Evolutionary conservation across 2,329 filamentous ascomycete genomes (phyloP).

Genomic region (Fusarium circinatum): DNA sequence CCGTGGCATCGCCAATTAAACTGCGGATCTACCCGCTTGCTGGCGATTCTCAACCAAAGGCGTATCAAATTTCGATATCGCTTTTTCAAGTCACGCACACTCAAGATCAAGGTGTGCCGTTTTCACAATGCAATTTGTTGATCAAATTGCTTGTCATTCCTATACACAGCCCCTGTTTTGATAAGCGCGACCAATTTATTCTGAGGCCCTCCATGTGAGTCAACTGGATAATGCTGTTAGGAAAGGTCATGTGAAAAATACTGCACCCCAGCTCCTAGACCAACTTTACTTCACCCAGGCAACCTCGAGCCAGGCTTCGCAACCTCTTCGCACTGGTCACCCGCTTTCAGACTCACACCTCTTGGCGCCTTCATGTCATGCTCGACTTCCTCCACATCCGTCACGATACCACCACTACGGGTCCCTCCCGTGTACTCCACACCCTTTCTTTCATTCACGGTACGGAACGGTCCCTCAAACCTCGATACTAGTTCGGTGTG

Average conservation of each 20-base stretch:
- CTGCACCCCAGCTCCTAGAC: constrained; percentile 5
- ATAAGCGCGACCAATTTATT: constrained; percentile 16
- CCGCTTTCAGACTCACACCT: constrained; percentile 21
- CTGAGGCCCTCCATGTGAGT: constrained; percentile 35
- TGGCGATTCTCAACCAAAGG: constrained; percentile 7
- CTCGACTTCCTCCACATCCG: constrained; percentile 15
- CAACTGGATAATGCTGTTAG: constrained; percentile 14
- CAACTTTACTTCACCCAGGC: constrained; percentile 9
- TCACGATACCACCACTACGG: constrained; percentile 29
- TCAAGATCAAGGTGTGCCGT: not conserved
- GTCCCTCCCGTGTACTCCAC: constrained; percentile 28
- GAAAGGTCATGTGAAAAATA: constrained; percentile 29
- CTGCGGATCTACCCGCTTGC: constrained; percentile 36
- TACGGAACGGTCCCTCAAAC: constrained; percentile 12
- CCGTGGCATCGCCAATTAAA: constrained; percentile 22
- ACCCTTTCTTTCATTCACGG: constrained; percentile 9
- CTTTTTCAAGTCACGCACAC: constrained; percentile 2
- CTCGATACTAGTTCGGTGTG: constrained; percentile 12
- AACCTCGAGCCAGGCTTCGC: constrained; percentile 8
- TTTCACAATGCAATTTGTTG: not conserved
- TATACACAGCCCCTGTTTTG: constrained; percentile 16
- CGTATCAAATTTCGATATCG: constrained; percentile 10
- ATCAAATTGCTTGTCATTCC: not conserved
- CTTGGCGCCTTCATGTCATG: constrained; percentile 24
- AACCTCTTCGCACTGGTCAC: constrained; percentile 35